phyloP scores from a whole-genome alignment of 2,329 filamentous ascomycete genomes.

The Malbranchea cinnamomea region DNA sequence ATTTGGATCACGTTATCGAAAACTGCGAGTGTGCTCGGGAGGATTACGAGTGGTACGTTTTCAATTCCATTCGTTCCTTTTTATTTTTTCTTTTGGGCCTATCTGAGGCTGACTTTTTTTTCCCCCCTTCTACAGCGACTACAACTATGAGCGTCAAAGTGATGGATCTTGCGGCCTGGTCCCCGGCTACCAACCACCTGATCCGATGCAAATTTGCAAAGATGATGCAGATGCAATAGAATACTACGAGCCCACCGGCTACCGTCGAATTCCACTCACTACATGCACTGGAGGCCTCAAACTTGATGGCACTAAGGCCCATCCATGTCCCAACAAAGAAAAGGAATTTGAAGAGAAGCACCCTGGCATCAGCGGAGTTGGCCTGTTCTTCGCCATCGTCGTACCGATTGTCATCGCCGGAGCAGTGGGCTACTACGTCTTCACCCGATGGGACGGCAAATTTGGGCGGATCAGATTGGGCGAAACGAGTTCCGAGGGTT shows the following conservation, averaged over 20 bases:
- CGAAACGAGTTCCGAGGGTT: conserved; percentile 35
- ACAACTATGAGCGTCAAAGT: conserved; percentile 71
- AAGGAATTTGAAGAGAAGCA: conserved; percentile 66
- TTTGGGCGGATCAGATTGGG: conserved; percentile 88
- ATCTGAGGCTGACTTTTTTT: too few relatives aligned
- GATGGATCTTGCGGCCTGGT: conserved; percentile 69
- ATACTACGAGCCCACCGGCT: conserved; percentile 75
- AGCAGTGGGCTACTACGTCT: conserved; percentile 70
- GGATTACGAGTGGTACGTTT: conserved; percentile 80
- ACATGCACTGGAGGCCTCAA: conserved; percentile 68
- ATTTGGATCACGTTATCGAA: conserved; percentile 51
- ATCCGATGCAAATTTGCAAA: conserved; percentile 44
- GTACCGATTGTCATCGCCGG: conserved; percentile 58
- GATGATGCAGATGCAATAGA: conserved; percentile 54
- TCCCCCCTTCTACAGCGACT: conserved; percentile 47
- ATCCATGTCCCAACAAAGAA: conserved; percentile 64
- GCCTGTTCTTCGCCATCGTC: conserved; percentile 72
- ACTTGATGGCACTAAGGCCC: conserved; percentile 50
- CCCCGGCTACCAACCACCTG: conserved; percentile 49
- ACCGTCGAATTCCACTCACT: conserved; percentile 75
- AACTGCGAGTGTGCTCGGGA: conserved; percentile 73
- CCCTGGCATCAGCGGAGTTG: conserved; percentile 48
- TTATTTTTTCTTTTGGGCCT: conserved; percentile 7
- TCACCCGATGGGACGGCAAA: conserved; percentile 70
- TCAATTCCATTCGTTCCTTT: conserved; percentile 1